Evolutionary conservation across 1,284 basidiomycete species (phyloP), one percentile per base, ranked within the genome.

Genomic region (Ceratobasidium papillatum): DNA sequence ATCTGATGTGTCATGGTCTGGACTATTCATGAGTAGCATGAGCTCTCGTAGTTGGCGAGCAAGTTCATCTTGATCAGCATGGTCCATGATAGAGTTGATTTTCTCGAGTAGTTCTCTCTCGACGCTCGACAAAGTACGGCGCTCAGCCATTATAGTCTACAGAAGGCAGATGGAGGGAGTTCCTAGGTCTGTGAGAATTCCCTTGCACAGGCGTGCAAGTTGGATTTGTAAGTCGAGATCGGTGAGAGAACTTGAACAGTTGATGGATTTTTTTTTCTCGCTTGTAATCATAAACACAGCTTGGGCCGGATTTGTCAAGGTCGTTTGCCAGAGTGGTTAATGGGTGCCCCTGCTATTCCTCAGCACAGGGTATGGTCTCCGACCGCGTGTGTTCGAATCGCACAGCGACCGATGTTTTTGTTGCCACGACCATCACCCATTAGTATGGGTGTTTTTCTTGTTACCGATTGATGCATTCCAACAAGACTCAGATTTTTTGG

Each of bases 301-400:
- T 45, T 45, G 47, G 19, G 47, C 19, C 3, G 3, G 5, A 3
- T 7, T 32, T 25, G 12, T 1, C 47, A 47, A 52, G 69, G 69
- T 73, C 69, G 69, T 73, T 73, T 73, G 69, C 69, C 69, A 73
- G 69, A 73, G 69, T 73, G 69, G 69, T 73, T 73, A 73, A 73
- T 73, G 69, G 69, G 69, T 62, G 58, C 59, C 59, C 59, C 69
- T 73, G 68, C 68, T 71, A 71, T 45, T 59, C 27, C 2, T 19
- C 41, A 58, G 68, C 68, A 71, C 68, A 71, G 68, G 68, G 68
- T 71, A 71, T 71, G 68, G 68, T 71, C 68, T 71, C 68, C 68
- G 68, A 71, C 68, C 68, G 68, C 68, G 68, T 71, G 68, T 71
- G 68, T 71, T 71, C 68, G 68, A 71, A 71, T 71, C 68, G 68